Percentiles rank a stretch among this genome's conserved stretches.
phyloP scores from a whole-genome alignment of 1,284 basidiomycete genomes.

The Nidula niveotomentosa region DNA sequence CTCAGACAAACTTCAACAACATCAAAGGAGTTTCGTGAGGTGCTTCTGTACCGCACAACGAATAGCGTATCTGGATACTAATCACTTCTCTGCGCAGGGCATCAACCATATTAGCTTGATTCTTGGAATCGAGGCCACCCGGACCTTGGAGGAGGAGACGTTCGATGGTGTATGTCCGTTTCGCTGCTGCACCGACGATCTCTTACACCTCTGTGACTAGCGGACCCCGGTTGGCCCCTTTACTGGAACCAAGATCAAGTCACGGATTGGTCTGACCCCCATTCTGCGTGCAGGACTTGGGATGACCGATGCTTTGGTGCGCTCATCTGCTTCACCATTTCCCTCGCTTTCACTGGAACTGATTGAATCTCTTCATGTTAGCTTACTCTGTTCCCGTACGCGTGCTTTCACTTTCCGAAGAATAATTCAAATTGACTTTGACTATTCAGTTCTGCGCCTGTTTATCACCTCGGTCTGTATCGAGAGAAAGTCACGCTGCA shows the following conservation, averaged over 20 bases:
- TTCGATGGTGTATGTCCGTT: constrained; percentile 60
- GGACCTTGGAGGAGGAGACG: constrained; percentile 55
- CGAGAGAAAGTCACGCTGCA: constrained; percentile 89
- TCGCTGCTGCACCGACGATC: neutral
- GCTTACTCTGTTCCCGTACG: constrained; percentile 78
- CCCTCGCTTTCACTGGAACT: no score
- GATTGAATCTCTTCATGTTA: constrained; percentile 8
- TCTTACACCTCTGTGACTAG: constrained; percentile 25
- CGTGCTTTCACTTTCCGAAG: constrained; percentile 8
- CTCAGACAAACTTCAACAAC: constrained; percentile 63
- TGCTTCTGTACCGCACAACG: constrained; percentile 22
- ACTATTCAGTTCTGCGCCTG: constrained; percentile 63
- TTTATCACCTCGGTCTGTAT: constrained; percentile 90
- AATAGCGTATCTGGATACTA: neutral
- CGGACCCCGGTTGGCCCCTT: constrained; percentile 69
- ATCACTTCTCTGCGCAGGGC: constrained; percentile 34
- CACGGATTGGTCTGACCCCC: constrained; percentile 84
- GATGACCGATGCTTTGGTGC: constrained; percentile 84
- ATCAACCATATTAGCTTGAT: constrained; percentile 72
- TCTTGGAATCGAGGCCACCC: constrained; percentile 75
- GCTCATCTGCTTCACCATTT: constrained; percentile 2
- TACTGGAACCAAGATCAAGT: constrained; percentile 64
- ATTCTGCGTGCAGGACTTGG: constrained; percentile 92
- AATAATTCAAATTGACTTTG: constrained; percentile 2
- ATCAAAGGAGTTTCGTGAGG: constrained; percentile 80